phyloP scores from a whole-genome alignment of 1,284 basidiomycete species.

The Apiotrichum sp. region DNA sequence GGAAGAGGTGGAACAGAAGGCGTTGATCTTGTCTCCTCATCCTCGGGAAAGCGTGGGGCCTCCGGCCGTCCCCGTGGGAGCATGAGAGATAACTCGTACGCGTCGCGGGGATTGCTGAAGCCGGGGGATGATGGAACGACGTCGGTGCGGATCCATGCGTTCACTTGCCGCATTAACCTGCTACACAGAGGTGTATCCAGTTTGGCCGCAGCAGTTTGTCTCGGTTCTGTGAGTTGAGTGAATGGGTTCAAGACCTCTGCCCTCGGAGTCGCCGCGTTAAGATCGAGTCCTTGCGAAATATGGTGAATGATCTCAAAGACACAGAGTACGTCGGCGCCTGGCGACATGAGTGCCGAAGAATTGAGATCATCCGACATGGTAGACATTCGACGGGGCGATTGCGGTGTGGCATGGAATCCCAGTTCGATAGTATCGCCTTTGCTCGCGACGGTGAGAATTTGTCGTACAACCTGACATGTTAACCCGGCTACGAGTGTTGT shows the following conservation, averaged over 20 bases:
- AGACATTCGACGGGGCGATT: constrained; percentile 26
- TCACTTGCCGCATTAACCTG: constrained; percentile 61
- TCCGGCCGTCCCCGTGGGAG: constrained; percentile 33
- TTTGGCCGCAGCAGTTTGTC: constrained; percentile 50
- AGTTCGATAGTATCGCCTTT: constrained; percentile 79
- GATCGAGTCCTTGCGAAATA: constrained; percentile 24
- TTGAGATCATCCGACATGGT: constrained; percentile 12
- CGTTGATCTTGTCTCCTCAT: background rate
- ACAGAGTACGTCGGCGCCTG: constrained; percentile 43
- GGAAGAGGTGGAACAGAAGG: constrained; percentile 44
- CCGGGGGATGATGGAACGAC: constrained; percentile 34
- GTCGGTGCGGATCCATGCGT: constrained; percentile 54
- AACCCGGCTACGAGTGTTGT: background rate
- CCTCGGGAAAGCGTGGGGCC: background rate
- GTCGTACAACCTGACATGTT: constrained; percentile 64
- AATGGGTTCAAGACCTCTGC: constrained; percentile 38
- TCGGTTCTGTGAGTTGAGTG: constrained; percentile 33
- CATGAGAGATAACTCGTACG: constrained; percentile 46
- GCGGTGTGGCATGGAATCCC: constrained; percentile 63
- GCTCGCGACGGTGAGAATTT: constrained; percentile 63
- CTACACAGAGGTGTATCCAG: constrained; percentile 61
- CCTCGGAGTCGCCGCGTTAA: constrained; percentile 35
- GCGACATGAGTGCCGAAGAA: constrained; percentile 4
- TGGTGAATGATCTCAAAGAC: constrained; percentile 56
- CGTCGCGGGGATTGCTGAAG: constrained; percentile 28